Percentiles rank a stretch among this genome's conserved stretches.
Conservation (phyloP, 768 basidiomycete genomes). For the Collybiopsis luxurians region DNA sequence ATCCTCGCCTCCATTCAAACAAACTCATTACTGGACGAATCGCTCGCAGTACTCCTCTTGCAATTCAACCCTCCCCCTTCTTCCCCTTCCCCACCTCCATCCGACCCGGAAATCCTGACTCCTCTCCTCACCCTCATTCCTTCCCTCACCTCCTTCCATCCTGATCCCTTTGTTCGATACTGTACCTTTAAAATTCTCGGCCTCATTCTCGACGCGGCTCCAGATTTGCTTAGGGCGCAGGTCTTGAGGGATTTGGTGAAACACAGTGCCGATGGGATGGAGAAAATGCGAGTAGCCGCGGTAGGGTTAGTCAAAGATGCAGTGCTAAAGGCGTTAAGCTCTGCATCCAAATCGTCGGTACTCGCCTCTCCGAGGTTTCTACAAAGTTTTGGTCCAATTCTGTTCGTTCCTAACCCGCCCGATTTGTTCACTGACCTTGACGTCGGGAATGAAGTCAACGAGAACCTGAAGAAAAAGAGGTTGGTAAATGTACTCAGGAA, state of each 20-base stretch:
- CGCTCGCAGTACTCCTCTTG: not conserved
- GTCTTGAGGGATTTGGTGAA: not conserved
- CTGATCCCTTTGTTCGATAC: conserved; percentile 57
- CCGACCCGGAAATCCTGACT: conserved; percentile 16
- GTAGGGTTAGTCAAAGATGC: not conserved
- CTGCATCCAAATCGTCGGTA: conserved; percentile 25
- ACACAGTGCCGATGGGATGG: not conserved
- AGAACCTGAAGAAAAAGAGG: conserved; percentile 35
- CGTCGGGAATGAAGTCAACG: not conserved
- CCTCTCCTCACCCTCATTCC: conserved; percentile 59
- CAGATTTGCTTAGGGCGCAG: not conserved
- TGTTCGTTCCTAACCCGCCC: conserved; percentile 57
- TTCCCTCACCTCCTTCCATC: conserved; percentile 53
- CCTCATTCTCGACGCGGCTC: conserved; percentile 47
- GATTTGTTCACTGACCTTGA: conserved; percentile 37
- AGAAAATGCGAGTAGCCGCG: not conserved
- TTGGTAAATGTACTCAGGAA: conserved; percentile 41
- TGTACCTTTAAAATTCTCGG: conserved; percentile 62
- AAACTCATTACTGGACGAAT: conserved; percentile 23
- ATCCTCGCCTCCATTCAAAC: conserved; percentile 51
- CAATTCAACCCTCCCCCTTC: not conserved
- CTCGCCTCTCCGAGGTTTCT: conserved; percentile 59
- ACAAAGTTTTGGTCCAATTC: conserved; percentile 52
- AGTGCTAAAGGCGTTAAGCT: not conserved
- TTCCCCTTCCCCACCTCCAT: not conserved